Evolutionary conservation across 306 rosid genomes (phyloP).

Genomic region (Acacia acuminata): DNA sequence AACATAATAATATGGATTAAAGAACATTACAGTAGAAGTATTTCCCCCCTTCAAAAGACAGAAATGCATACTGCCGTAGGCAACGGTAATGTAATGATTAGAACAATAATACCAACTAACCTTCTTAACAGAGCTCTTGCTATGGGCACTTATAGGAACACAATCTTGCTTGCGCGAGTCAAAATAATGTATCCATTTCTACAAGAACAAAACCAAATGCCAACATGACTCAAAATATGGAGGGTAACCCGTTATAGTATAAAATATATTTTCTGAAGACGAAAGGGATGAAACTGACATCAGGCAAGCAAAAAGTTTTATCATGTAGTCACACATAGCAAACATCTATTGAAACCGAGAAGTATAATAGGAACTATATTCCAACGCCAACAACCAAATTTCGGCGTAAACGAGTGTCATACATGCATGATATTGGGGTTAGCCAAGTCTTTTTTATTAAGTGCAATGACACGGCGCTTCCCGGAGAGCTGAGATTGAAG

Average conservation of each 20-base stretch:
- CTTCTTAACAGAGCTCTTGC: constrained; percentile 78
- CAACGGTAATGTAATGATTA: background rate
- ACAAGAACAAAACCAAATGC: constrained; percentile 21
- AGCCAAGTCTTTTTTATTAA: constrained; percentile 87
- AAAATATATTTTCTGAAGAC: no score
- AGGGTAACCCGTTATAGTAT: background rate
- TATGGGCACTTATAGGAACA: constrained; percentile 74
- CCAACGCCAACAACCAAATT: background rate
- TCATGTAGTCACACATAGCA: background rate
- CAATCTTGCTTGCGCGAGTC: constrained; percentile 68
- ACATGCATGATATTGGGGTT: constrained; percentile 88
- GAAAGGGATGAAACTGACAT: background rate
- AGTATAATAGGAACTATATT: background rate
- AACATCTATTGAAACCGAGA: background rate
- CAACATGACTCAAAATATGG: background rate
- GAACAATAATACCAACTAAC: constrained; percentile 25
- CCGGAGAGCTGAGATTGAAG: constrained; percentile 68
- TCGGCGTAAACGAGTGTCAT: background rate
- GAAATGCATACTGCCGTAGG: background rate
- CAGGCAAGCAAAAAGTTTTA: background rate
- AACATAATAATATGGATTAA: background rate
- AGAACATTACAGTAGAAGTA: background rate
- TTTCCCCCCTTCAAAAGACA: background rate
- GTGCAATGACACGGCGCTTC: constrained; percentile 76
- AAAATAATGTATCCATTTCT: constrained; percentile 79